phyloP scores from a whole-genome alignment of 441 rosid species.

The Adansonia gregorii region DNA sequence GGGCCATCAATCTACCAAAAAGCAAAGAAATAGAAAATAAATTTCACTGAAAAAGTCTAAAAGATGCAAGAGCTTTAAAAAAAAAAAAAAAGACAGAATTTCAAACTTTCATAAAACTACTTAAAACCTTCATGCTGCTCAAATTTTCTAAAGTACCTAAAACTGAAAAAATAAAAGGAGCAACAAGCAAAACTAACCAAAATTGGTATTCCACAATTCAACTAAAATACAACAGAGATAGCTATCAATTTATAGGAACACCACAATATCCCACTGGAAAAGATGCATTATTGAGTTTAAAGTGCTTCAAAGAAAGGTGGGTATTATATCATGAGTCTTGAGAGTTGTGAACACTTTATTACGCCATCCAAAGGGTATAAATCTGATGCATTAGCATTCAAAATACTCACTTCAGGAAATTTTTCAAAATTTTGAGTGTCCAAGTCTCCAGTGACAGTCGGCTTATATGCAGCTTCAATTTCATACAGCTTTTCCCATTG shows the following conservation, averaged over 20 bases:
- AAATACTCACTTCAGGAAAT: constrained; percentile 83
- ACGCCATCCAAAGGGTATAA: background rate
- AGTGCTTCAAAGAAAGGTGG: constrained; percentile 8
- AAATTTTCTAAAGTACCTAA: background rate
- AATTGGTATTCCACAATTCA: background rate
- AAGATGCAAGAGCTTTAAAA: background rate
- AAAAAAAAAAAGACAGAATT: background rate
- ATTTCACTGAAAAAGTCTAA: background rate
- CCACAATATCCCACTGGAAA: background rate
- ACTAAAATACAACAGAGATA: background rate
- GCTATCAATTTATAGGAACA: constrained; percentile 1
- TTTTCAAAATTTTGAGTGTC: constrained; percentile 97
- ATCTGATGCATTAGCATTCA: constrained; percentile 10
- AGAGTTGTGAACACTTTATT: background rate
- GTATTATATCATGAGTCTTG: background rate
- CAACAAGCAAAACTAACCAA: background rate
- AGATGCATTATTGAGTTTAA: background rate
- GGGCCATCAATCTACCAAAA: constrained; percentile 69
- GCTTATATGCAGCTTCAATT: constrained; percentile 79
- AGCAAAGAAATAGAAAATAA: constrained; percentile 18
- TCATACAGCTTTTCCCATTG: constrained; percentile 88
- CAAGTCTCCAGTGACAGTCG: constrained; percentile 76
- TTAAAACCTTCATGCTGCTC: background rate
- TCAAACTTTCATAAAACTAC: background rate
- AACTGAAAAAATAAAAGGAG: background rate